Percentiles rank a stretch among this genome's conserved stretches.
These are phyloP conservation scores for Lycium barbarum DNA, from an alignment of 257 asterid genomes.

Conservation along the genomic window DNA sequence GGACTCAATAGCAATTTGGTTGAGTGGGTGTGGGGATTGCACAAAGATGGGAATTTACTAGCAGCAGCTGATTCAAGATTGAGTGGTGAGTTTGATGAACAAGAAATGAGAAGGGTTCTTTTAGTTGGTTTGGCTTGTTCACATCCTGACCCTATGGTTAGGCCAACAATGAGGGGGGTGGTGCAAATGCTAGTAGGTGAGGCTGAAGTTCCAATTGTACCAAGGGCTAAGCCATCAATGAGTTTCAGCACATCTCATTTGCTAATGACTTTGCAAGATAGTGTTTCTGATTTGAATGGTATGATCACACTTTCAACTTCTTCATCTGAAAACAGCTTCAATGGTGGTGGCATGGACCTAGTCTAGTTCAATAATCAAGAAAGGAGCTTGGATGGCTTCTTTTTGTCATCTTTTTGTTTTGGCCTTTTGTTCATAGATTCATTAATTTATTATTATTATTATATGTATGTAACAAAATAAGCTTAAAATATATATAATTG, in stretches of 20 bases:
- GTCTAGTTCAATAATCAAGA: constrained; percentile 25
- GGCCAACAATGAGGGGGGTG: constrained; percentile 31
- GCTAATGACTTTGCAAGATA: constrained; percentile 17
- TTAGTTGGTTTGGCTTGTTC: constrained; percentile 31
- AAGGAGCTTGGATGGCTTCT: neutral
- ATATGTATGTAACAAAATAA: neutral
- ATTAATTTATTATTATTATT: neutral
- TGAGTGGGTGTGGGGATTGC: constrained; percentile 29
- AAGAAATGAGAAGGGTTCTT: constrained; percentile 26
- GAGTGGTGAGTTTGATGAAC: constrained; percentile 24
- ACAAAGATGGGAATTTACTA: constrained; percentile 9
- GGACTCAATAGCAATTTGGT: constrained; percentile 26
- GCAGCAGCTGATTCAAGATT: constrained; percentile 19
- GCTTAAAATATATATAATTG: neutral
- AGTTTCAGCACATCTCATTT: constrained; percentile 24
- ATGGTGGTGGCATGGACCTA: constrained; percentile 25
- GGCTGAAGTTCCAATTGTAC: constrained; percentile 29
- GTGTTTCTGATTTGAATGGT: constrained; percentile 29
- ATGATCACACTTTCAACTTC: constrained; percentile 31
- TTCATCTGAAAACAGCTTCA: constrained; percentile 23
- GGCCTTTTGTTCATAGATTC: constrained; percentile 10
- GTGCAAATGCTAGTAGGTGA: constrained; percentile 33
- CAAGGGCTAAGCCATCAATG: constrained; percentile 30
- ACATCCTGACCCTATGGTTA: constrained; percentile 29
- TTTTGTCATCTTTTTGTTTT: neutral